Evolutionary conservation across 768 basidiomycete species (phyloP).

Genomic region (Pleurotus djamor): DNA sequence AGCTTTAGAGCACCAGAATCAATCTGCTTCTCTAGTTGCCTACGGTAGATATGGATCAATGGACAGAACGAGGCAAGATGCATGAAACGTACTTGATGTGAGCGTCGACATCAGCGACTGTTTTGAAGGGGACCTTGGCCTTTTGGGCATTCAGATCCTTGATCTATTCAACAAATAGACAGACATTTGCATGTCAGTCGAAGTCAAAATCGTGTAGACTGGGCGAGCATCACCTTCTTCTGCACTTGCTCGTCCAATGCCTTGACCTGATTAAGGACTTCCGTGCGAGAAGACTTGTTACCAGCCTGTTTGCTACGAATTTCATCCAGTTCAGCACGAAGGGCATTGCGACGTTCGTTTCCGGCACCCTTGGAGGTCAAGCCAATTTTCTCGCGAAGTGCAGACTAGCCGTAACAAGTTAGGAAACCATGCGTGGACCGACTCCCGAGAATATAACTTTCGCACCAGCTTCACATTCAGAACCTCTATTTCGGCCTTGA

Average conservation of each 20-base stretch:
- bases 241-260: constrained; percentile 71
- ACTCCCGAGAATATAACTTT: constrained; percentile 13
- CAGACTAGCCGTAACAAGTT: constrained; percentile 40
- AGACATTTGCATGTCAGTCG: constrained; percentile 7
- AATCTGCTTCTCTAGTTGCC: constrained; percentile 84
- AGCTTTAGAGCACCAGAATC: constrained; percentile 92
- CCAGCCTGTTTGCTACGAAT: constrained; percentile 79
- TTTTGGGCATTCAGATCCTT: constrained; percentile 85
- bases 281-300: constrained; percentile 67
- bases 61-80: background rate
- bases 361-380: constrained; percentile 58
- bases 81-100: constrained; percentile 69
- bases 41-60: constrained; percentile 25
- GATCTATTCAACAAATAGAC: no score
- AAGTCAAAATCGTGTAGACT: background rate
- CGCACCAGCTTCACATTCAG: constrained; percentile 80
- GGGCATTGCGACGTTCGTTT: constrained; percentile 67
- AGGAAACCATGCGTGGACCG: constrained; percentile 6
- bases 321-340: constrained; percentile 79
- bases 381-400: constrained; percentile 75
- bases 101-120: constrained; percentile 83
- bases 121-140: constrained; percentile 77
- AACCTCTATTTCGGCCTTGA: constrained; percentile 82
- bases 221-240: constrained; percentile 64
- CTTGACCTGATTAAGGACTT: constrained; percentile 79